A percentile compares a stretch with the other conserved stretches of the same genome.
phyloP scores from a whole-genome alignment of 2,329 filamentous ascomycete genomes.

The Arachnomyces sp. region DNA sequence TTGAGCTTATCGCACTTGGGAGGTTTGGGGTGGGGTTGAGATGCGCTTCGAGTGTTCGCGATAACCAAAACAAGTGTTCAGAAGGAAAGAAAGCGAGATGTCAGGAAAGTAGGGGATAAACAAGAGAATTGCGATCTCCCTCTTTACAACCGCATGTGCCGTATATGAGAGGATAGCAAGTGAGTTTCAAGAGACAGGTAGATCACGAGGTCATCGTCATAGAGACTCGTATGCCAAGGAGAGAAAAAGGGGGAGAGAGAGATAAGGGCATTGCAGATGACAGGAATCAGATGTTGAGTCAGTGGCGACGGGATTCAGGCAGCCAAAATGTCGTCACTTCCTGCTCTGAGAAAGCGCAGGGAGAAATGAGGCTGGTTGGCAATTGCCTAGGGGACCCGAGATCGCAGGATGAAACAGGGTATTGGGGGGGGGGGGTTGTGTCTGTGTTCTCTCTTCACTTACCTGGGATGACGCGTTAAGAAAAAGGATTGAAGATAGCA shows the following conservation, averaged over 20 bases:
- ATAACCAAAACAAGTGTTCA: neutral
- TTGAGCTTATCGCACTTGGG: neutral
- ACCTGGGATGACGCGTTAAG: neutral
- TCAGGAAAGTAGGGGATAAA: slow-evolving; percentile 5
- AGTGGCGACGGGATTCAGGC: too few relatives aligned
- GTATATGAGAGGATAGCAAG: too few relatives aligned
- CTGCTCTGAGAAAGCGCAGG: too few relatives aligned
- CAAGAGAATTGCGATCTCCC: too few relatives aligned
- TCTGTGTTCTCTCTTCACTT: too few relatives aligned
- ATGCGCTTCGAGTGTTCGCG: neutral
- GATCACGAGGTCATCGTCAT: too few relatives aligned
- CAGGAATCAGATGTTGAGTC: neutral
- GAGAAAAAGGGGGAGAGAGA: slow-evolving; percentile 2
- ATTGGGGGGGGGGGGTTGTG: too few relatives aligned
- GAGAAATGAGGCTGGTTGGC: neutral
- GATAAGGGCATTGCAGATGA: slow-evolving; percentile 9
- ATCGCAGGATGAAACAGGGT: slow-evolving; percentile 2
- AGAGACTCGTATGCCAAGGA: too few relatives aligned
- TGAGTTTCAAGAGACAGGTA: too few relatives aligned
- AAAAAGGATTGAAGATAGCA: slow-evolving; percentile 3
- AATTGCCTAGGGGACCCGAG: slow-evolving; percentile 4
- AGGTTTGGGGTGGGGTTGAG: neutral
- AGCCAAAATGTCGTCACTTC: too few relatives aligned
- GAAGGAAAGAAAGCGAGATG: neutral
- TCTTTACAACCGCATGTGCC: too few relatives aligned